Conservation (phyloP, 306 rosid genomes). For the Lathyrus tuberosus region DNA sequence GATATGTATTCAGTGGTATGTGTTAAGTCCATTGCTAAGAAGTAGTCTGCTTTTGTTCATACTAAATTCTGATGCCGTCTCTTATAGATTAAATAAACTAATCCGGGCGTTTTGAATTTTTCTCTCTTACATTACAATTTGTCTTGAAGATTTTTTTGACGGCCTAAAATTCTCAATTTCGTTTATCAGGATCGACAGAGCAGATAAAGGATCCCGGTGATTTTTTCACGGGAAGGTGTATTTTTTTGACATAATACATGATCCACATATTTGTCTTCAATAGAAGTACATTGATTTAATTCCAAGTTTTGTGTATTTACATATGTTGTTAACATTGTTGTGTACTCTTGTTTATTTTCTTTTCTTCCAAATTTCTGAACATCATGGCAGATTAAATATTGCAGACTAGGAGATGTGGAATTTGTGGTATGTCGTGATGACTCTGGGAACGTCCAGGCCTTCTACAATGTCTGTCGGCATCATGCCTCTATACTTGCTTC, state of each 20-base stretch:
- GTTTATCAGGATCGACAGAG: conserved; percentile 62
- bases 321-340: conserved; percentile 30
- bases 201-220: conserved; percentile 64
- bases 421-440: conserved; percentile 81
- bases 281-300: neutral
- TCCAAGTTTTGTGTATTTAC: neutral
- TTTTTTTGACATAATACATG: neutral
- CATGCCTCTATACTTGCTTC: conserved; percentile 81
- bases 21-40: neutral
- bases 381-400: conserved; percentile 42
- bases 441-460: conserved; percentile 59
- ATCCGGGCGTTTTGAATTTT: neutral
- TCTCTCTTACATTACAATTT: conserved; percentile 5
- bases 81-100: neutral
- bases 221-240: conserved; percentile 85
- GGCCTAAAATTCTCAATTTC: conserved; percentile 29
- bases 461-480: conserved; percentile 93
- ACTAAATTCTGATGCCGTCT: neutral
- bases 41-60: neutral
- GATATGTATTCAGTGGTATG: neutral
- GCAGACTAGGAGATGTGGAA: conserved; percentile 78
- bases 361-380: conserved; percentile 47
- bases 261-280: conserved; percentile 1
- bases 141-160: neutral
- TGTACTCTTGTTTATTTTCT: conserved; percentile 36